phyloP scores from a whole-genome alignment of 2,329 filamentous ascomycete species.

The Aureobasidium sp. region DNA sequence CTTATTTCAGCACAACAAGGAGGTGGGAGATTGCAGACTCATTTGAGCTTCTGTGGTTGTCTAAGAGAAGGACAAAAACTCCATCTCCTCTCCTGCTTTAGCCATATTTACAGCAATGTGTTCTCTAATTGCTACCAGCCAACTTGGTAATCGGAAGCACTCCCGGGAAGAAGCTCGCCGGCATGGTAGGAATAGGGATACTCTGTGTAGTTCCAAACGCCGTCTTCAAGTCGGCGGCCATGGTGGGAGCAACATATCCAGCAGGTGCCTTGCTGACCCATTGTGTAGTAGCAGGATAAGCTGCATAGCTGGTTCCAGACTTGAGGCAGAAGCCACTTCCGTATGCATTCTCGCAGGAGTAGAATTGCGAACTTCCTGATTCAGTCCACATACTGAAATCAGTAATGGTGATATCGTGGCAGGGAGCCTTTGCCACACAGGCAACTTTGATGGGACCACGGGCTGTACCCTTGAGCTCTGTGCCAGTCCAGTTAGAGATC shows the following conservation, averaged over 20 bases:
- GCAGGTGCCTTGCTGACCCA: conserved; percentile 29
- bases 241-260: conserved; percentile 30
- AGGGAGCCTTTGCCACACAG: conserved; percentile 44
- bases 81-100: too few relatives aligned
- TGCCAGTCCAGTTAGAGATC: conserved; percentile 49
- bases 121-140: conserved; percentile 3
- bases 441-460: conserved; percentile 47
- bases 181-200: conserved; percentile 35
- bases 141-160: conserved; percentile 7
- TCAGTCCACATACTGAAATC: conserved; percentile 49
- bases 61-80: too few relatives aligned
- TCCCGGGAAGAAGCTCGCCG: conserved; percentile 32
- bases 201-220: conserved; percentile 26
- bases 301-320: conserved; percentile 17
- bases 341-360: conserved; percentile 43
- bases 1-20: too few relatives aligned
- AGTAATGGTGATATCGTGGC: conserved; percentile 42
- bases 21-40: too few relatives aligned
- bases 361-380: conserved; percentile 29
- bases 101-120: too few relatives aligned
- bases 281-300: conserved; percentile 27
- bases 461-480: conserved; percentile 38
- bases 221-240: conserved; percentile 26
- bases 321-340: conserved; percentile 41
- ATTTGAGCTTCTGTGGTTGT: too few relatives aligned